Conservation (phyloP, 306 rosid genomes). For the Pterocarpus macrocarpus region DNA sequence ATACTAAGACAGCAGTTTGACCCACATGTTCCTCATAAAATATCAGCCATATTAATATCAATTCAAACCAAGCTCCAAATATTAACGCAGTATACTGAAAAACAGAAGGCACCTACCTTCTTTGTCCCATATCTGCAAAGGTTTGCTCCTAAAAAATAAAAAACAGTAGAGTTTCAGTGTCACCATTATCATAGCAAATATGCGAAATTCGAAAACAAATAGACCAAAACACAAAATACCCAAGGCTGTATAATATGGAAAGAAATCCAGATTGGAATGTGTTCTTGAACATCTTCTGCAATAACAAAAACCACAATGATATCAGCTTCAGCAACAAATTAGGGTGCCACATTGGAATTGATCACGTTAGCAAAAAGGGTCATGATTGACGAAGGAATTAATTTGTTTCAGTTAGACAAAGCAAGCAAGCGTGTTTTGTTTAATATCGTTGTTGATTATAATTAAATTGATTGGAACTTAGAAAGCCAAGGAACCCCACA, state of each 20-base stretch:
- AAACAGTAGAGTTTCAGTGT: slow-evolving; percentile 39
- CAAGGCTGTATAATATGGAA: slow-evolving; percentile 92
- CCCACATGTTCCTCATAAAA: background rate
- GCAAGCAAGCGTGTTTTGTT: background rate
- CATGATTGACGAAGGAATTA: background rate
- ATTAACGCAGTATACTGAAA: background rate
- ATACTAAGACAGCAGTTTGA: background rate
- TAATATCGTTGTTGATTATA: background rate
- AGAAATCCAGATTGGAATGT: slow-evolving; percentile 97
- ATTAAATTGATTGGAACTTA: background rate
- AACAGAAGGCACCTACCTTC: slow-evolving; percentile 71
- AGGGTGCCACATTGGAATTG: background rate
- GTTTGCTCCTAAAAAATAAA: slow-evolving; percentile 78
- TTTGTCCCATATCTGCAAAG: slow-evolving; percentile 98
- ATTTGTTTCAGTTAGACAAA: background rate
- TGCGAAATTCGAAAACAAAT: background rate
- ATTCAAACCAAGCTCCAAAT: background rate
- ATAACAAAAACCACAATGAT: slow-evolving; percentile 38
- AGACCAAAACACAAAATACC: slow-evolving; percentile 59
- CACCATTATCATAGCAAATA: slow-evolving; percentile 29
- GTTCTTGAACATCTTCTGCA: slow-evolving; percentile 87
- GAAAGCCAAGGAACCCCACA: background rate
- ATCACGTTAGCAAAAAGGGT: background rate
- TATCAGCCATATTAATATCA: background rate
- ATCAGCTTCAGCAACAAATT: background rate